Percentiles rank a stretch among this genome's conserved stretches.
Evolutionary conservation across 225 moss, liverwort and hornwort genomes (phyloP).

Genomic region (Marchantia paleacea): DNA sequence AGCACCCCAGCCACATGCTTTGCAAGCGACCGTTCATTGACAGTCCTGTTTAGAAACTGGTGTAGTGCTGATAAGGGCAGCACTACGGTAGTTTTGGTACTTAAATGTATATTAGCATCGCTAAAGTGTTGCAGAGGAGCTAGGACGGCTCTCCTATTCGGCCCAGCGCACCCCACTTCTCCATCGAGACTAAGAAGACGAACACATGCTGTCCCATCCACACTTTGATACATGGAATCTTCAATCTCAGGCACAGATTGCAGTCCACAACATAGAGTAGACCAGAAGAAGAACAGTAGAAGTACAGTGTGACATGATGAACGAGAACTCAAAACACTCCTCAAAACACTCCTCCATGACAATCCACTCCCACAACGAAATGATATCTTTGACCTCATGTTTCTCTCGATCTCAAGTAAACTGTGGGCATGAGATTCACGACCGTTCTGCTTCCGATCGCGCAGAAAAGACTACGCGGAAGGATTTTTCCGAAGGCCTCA

Average conservation of each 20-base stretch:
- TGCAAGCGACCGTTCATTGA: slow-evolving; percentile 41
- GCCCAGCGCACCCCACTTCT: slow-evolving; percentile 81
- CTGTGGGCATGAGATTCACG: background rate
- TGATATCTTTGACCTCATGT: background rate
- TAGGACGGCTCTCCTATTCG: slow-evolving; percentile 43
- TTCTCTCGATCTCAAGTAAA: background rate
- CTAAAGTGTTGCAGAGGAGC: slow-evolving; percentile 58
- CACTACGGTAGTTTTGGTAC: slow-evolving; percentile 31
- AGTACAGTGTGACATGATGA: background rate
- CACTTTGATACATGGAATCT: slow-evolving; percentile 63
- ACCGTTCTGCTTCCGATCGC: background rate
- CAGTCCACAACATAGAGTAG: slow-evolving; percentile 5
- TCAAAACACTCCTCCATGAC: background rate
- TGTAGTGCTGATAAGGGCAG: slow-evolving; percentile 33
- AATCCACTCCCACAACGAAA: background rate
- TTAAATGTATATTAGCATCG: slow-evolving; percentile 20
- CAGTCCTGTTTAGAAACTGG: slow-evolving; percentile 45
- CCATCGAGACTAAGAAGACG: slow-evolving; percentile 81
- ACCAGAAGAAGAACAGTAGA: background rate
- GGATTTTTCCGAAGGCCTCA: background rate
- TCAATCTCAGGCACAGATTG: slow-evolving; percentile 74
- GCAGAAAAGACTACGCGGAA: background rate
- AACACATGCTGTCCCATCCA: slow-evolving; percentile 77
- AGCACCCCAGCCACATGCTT: slow-evolving; percentile 68
- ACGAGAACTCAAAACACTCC: background rate